Evolutionary conservation across 352 stramenopile genomes (phyloP).

Genomic region (Pythium biforme): DNA sequence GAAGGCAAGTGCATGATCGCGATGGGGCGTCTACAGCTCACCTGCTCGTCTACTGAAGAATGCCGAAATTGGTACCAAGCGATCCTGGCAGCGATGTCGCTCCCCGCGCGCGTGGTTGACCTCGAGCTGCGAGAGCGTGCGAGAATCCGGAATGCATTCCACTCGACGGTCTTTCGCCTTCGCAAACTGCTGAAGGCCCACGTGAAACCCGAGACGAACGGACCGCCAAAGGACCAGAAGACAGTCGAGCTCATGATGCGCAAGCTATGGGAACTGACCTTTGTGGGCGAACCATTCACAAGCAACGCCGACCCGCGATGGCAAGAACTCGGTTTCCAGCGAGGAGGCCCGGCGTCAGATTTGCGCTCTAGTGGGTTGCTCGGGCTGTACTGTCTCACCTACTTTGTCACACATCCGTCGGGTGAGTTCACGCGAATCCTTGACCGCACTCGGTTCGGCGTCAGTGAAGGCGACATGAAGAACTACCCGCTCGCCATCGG

Average conservation of each 20-base stretch:
- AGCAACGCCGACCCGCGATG: constrained; percentile 75
- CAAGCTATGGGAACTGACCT: constrained; percentile 66
- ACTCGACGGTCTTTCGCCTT: constrained; percentile 64
- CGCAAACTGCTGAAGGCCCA: constrained; percentile 75
- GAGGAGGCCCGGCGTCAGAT: constrained; percentile 78
- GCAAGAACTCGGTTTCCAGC: constrained; percentile 83
- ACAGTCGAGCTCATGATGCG: constrained; percentile 79
- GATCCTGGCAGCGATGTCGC: constrained; percentile 53
- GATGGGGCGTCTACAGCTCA: constrained; percentile 59
- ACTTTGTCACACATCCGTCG: constrained; percentile 71
- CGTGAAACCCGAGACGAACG: constrained; percentile 71
- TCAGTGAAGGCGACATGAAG: constrained; percentile 87
- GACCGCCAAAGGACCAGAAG: constrained; percentile 66
- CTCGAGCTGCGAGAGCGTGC: constrained; percentile 76
- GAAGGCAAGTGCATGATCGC: constrained; percentile 66
- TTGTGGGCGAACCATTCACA: constrained; percentile 58
- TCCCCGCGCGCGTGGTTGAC: constrained; percentile 70
- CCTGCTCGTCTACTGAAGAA: constrained; percentile 49
- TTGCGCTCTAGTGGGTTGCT: constrained; percentile 79
- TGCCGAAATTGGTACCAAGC: constrained; percentile 75
- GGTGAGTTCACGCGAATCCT: constrained; percentile 70
- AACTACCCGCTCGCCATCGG: constrained; percentile 87
- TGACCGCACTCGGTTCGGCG: constrained; percentile 69
- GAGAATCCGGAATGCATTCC: constrained; percentile 66
- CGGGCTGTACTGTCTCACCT: constrained; percentile 83